Base-by-base conservation (phyloP, 2,329 filamentous ascomycete genomes). In the Fusarium tricinctum region DNA sequence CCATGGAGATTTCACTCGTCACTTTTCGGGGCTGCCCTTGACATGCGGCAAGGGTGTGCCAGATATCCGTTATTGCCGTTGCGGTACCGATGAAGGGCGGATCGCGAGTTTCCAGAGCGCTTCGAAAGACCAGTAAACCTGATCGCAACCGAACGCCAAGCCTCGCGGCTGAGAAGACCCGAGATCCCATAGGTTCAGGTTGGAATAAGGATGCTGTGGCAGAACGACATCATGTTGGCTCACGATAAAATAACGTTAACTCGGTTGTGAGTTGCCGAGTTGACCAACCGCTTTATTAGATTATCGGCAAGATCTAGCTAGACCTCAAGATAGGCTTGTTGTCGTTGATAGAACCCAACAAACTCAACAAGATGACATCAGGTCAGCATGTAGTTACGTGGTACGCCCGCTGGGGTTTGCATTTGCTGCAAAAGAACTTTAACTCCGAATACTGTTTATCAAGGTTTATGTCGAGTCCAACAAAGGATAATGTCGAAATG, bases 291-390 rank as follows among this genome's bases (percentile, higher is more conserved):
- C 54, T 55, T 56, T 57, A 52, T 59, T 68, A 62, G 54, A 51
- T 47, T 48, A 9, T 38, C 17, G 7, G 5, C 28, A 35, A 35
- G 39, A 48, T 30, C 12, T 15, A 60, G 55, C 12, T 15, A 60
- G 55, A 53, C 22, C 17, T 53, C 45, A 28, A 35, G 40, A 53
- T 33, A 52, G 28, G 28, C 40, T 60, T 46, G 40, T 23, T 39
- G 13, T 20, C 40, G 22, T n/a, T 32, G n/a, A 52, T 39, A 39
- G 19, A 4, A 17, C 30, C 30, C 7, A 23, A 38, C 30, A 62
- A 68, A 66, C 63, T 66, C 46, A 63, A 63, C 47, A n/a, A 9
- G 8, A 70, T 72, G 66, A 72, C 66, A 72, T 70, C 70, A 68
- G 61, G 58, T 68, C 63, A 70, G 55, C 46, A 45, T 65, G 17